These are phyloP conservation scores for Fusarium albidum DNA, from an alignment of 2,329 filamentous ascomycete species.

Conservation along the genomic window DNA sequence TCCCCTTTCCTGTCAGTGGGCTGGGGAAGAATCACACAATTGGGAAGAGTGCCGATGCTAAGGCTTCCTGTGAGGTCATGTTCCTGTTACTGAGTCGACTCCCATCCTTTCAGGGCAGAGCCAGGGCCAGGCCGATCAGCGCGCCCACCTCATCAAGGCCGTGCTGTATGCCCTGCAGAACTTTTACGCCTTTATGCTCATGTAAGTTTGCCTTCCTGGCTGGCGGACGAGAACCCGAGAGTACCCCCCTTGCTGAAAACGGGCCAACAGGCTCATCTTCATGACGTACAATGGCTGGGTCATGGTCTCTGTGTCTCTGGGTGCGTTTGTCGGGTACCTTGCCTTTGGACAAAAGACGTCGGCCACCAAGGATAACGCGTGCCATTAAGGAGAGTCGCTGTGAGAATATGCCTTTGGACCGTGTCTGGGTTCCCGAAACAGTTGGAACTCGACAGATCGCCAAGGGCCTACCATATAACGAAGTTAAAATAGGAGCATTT, in stretches of 20 bases:
- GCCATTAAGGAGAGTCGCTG: constrained; percentile 53
- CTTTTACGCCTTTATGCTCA: constrained; percentile 99
- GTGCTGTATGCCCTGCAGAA: constrained; percentile 90
- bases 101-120: constrained; percentile 77
- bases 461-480: neutral
- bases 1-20: constrained; percentile 12
- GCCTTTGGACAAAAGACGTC: constrained; percentile 76
- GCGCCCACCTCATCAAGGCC: constrained; percentile 81
- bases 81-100: constrained; percentile 67
- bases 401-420: too few species aligned
- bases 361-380: constrained; percentile 86
- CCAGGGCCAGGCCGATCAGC: constrained; percentile 67
- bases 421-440: neutral
- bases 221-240: neutral
- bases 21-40: too few species aligned
- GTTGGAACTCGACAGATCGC: neutral
- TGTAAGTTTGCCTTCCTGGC: constrained; percentile 70
- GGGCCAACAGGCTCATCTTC: constrained; percentile 83
- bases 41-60: constrained; percentile 42
- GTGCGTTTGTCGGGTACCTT: constrained; percentile 88
- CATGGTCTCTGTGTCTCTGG: constrained; percentile 89
- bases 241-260: constrained; percentile 1
- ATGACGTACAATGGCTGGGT: constrained; percentile 99
- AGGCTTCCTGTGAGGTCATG: constrained; percentile 44
- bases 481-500: neutral